phyloP scores from a whole-genome alignment of 176 grass and related monocot species.

The barley (Hordeum vulgare) region DNA sequence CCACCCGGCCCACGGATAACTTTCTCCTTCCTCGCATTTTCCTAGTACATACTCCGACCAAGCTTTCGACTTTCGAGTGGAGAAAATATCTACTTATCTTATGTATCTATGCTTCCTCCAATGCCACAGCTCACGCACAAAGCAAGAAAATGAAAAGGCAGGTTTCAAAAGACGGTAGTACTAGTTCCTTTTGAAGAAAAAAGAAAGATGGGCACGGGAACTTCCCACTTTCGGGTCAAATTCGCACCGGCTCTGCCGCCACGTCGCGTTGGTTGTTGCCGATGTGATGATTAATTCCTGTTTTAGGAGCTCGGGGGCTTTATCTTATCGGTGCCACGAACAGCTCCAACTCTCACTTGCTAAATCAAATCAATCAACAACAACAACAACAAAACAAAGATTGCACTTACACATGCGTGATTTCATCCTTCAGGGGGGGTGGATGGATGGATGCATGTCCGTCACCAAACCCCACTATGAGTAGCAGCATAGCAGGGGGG shows the following conservation, averaged over 20 bases:
- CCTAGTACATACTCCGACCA: no score
- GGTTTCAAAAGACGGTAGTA: neutral
- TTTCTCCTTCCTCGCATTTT: no score
- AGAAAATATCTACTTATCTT: neutral
- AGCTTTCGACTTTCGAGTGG: neutral
- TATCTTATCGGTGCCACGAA: neutral
- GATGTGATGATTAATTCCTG: neutral
- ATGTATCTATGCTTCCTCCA: neutral
- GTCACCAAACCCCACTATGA: conserved; percentile 19
- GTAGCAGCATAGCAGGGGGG: no score
- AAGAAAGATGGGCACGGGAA: neutral
- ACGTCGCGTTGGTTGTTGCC: neutral
- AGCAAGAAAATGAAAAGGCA: neutral
- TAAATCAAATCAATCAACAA: neutral
- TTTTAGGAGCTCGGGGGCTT: neutral
- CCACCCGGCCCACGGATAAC: neutral
- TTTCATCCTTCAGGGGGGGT: neutral
- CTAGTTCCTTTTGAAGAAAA: no score
- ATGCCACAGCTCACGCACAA: neutral
- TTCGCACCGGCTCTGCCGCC: neutral
- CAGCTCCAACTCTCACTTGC: neutral
- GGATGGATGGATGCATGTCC: no score
- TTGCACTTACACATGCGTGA: neutral
- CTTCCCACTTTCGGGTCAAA: neutral
- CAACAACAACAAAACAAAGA: neutral